phyloP scores from a whole-genome alignment of 139 green algal genomes.

The Ettlia oleoabundans region DNA sequence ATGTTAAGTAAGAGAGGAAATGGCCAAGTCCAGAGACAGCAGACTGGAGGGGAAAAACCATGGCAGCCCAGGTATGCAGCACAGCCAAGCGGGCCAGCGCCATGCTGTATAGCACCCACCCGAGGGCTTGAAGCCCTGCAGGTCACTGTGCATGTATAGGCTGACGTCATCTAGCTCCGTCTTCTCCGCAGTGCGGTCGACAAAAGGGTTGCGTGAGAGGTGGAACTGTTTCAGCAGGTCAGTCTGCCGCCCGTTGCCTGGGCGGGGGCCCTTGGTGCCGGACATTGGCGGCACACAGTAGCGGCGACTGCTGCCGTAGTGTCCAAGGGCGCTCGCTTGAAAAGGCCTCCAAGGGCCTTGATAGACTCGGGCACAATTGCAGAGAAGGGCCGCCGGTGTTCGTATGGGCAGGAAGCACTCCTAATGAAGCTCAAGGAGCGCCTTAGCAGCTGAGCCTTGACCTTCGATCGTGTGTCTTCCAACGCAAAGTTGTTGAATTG shows the following conservation, averaged over 20 bases:
- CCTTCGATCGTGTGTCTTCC: too few species aligned
- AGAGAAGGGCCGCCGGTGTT: too few species aligned
- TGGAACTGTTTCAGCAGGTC: constrained; percentile 46
- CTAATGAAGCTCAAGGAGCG: too few species aligned
- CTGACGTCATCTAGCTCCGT: constrained; percentile 70
- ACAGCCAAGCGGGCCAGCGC: neutral
- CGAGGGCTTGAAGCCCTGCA: constrained; percentile 77
- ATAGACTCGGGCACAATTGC: too few species aligned
- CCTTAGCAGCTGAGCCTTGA: too few species aligned
- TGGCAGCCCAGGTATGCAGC: neutral
- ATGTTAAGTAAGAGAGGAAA: neutral
- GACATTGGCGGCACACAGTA: too few species aligned
- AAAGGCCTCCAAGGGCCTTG: too few species aligned
- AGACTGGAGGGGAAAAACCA: neutral
- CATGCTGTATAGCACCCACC: constrained; percentile 13
- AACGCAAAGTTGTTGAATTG: too few species aligned
- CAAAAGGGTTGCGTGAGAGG: constrained; percentile 56
- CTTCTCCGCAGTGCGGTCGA: constrained; percentile 87
- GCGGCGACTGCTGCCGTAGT: too few species aligned
- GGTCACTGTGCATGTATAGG: constrained; percentile 80
- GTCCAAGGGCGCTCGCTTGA: too few species aligned
- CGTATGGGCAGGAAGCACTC: too few species aligned
- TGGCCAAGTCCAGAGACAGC: neutral
- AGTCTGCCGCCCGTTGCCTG: constrained; percentile 24
- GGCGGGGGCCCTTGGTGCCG: too few species aligned